These are phyloP conservation scores for Cadophora malorum DNA, from an alignment of 2,329 filamentous ascomycete genomes.

Conservation along the genomic window DNA sequence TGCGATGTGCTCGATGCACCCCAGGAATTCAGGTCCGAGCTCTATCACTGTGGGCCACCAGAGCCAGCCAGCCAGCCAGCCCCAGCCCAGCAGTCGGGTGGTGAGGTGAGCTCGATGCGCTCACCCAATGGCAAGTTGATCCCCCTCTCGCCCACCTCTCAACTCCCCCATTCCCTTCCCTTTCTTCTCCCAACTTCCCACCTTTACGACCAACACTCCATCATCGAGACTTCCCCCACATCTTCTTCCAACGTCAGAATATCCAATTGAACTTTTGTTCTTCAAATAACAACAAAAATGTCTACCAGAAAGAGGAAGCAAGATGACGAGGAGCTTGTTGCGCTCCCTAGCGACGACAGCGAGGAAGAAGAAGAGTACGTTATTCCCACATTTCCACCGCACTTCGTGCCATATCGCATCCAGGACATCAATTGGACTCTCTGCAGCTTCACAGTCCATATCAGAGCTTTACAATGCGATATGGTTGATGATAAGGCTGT, in stretches of 20 bases:
- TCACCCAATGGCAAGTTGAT: conserved; percentile 14
- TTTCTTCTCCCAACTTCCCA: conserved; percentile 12
- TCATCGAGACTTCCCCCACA: background rate
- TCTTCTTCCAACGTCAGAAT: background rate
- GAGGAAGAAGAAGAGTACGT: conserved; percentile 45
- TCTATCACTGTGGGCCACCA: conserved; percentile 5
- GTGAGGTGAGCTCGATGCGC: background rate
- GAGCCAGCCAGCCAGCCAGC: background rate
- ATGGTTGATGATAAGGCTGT: conserved; percentile 18
- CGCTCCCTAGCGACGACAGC: conserved; percentile 41
- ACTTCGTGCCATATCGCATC: conserved; percentile 1
- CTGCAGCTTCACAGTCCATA: conserved; percentile 24
- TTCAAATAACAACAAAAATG: conserved; percentile 25
- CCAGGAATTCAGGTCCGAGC: conserved; percentile 24
- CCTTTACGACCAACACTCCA: conserved; percentile 1
- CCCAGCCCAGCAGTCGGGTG: background rate
- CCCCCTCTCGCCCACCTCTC: conserved; percentile 12
- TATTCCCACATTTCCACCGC: conserved; percentile 9
- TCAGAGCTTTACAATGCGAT: conserved; percentile 18
- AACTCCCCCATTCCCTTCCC: conserved; percentile 3
- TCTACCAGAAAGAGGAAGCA: conserved; percentile 41
- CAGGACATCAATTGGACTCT: conserved; percentile 24
- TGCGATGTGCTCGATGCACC: conserved; percentile 10
- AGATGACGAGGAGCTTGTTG: conserved; percentile 44
- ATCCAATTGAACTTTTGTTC: conserved; percentile 6